phyloP scores from a whole-genome alignment of 148 eudicot species.

The Heliosperma pusillum region DNA sequence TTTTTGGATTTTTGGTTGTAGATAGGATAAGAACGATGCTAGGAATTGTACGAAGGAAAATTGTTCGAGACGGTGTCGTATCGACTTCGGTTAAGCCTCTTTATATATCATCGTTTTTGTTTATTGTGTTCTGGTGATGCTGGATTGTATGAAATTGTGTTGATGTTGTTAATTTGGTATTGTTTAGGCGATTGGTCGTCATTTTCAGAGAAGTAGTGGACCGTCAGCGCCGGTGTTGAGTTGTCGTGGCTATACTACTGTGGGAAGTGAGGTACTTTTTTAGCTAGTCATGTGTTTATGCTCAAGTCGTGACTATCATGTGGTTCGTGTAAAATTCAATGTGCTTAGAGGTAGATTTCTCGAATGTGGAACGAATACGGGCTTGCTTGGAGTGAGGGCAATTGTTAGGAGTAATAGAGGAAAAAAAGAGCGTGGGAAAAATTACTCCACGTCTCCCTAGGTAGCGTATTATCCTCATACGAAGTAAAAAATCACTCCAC shows the following conservation, averaged over 20 bases:
- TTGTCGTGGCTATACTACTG: not conserved
- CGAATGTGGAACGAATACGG: not conserved
- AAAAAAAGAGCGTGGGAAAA: too few species aligned
- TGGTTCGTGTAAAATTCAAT: not conserved
- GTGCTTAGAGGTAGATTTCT: not conserved
- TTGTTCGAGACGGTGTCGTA: slow-evolving; percentile 25
- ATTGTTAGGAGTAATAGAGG: too few species aligned
- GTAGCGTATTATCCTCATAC: too few species aligned
- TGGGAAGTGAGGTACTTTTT: not conserved
- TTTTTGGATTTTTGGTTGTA: not conserved
- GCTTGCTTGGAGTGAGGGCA: not conserved
- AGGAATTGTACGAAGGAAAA: slow-evolving; percentile 26
- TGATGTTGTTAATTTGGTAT: not conserved
- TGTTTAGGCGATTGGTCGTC: not conserved
- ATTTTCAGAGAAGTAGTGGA: not conserved
- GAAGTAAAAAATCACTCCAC: too few species aligned
- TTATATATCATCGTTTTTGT: not conserved
- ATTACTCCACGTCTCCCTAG: too few species aligned
- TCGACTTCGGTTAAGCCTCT: slow-evolving; percentile 8
- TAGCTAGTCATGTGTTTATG: not conserved
- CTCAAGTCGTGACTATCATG: not conserved
- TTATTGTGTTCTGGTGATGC: not conserved
- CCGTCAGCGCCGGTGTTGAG: not conserved
- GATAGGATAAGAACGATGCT: slow-evolving; percentile 14
- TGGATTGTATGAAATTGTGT: not conserved